A percentile compares a stretch with the other conserved stretches of the same genome.
Evolutionary conservation across 345 rosid species (phyloP).

Genomic region (Eucalyptus polybractea): DNA sequence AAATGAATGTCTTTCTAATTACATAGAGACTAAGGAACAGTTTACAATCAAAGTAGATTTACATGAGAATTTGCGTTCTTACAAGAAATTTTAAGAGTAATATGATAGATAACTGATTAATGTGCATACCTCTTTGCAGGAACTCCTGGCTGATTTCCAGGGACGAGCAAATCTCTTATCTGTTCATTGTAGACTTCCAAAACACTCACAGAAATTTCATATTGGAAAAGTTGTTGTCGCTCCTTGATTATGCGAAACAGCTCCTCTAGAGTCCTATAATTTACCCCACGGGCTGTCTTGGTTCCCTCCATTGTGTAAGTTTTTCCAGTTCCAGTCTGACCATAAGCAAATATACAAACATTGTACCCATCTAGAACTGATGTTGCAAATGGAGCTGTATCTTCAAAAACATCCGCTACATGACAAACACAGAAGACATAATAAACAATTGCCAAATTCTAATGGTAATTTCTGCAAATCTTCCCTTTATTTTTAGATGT

Average conservation of each 20-base stretch:
- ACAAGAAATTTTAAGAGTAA: neutral
- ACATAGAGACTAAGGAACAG: neutral
- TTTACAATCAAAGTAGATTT: neutral
- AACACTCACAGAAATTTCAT: slow-evolving; percentile 82
- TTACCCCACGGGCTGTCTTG: slow-evolving; percentile 83
- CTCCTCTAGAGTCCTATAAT: slow-evolving; percentile 81
- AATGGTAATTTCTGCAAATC: neutral
- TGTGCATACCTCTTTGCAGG: slow-evolving; percentile 48
- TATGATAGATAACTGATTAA: neutral
- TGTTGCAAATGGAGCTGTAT: slow-evolving; percentile 76
- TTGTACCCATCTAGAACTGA: slow-evolving; percentile 96
- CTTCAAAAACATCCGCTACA: slow-evolving; percentile 78
- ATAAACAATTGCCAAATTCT: neutral
- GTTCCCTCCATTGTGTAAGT: slow-evolving; percentile 96
- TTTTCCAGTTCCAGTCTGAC: slow-evolving; percentile 96
- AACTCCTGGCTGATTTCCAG: slow-evolving; percentile 43
- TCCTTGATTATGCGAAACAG: slow-evolving; percentile 53
- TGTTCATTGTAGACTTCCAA: slow-evolving; percentile 97
- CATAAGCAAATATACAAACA: slow-evolving; percentile 90
- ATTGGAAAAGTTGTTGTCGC: slow-evolving; percentile 44
- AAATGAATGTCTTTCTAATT: neutral
- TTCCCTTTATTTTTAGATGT: neutral
- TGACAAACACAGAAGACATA: neutral
- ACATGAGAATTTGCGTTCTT: neutral
- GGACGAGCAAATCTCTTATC: slow-evolving; percentile 66